phyloP scores from a whole-genome alignment of 805 yeast species.

The Candida vartiovaarae region DNA sequence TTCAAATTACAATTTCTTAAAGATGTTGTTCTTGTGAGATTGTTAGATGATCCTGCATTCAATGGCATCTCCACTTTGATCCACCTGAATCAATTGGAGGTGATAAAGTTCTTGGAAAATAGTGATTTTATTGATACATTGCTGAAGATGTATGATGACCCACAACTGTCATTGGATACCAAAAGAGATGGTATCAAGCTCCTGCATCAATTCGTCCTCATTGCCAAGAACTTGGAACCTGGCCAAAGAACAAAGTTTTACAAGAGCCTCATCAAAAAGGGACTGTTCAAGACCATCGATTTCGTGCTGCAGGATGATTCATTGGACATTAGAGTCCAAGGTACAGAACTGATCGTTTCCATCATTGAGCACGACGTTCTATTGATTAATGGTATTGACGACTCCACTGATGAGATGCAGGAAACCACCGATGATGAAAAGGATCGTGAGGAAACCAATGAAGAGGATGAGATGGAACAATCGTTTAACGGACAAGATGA shows the following conservation, averaged over 20 bases:
- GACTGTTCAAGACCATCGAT: slow-evolving; percentile 61
- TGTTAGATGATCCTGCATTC: slow-evolving; percentile 75
- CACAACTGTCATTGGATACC: slow-evolving; percentile 18
- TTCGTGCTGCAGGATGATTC: slow-evolving; percentile 58
- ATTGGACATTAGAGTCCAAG: slow-evolving; percentile 50
- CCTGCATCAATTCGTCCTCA: slow-evolving; percentile 70
- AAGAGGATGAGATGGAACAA: slow-evolving; percentile 5
- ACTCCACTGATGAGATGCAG: background rate
- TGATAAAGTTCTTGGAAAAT: slow-evolving; percentile 51
- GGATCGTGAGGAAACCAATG: slow-evolving; percentile 1
- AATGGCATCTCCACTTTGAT: slow-evolving; percentile 61
- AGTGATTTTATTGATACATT: slow-evolving; percentile 47
- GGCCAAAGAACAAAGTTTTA: slow-evolving; percentile 61
- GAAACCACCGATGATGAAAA: background rate
- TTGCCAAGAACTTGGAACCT: slow-evolving; percentile 59
- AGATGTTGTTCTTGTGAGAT: slow-evolving; percentile 79
- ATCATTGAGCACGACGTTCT: slow-evolving; percentile 80
- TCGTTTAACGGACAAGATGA: slow-evolving; percentile 7
- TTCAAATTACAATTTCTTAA: slow-evolving; percentile 74
- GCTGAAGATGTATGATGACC: slow-evolving; percentile 43
- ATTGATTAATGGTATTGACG: slow-evolving; percentile 34
- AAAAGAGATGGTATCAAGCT: slow-evolving; percentile 68
- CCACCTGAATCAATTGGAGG: slow-evolving; percentile 59
- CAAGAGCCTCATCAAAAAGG: slow-evolving; percentile 53
- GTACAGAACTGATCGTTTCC: slow-evolving; percentile 73